A percentile compares a stretch with the other conserved stretches of the same genome.
These are phyloP conservation scores for Triticum timopheevii DNA, from an alignment of 176 grass and related monocot species.

Conservation along the genomic window DNA sequence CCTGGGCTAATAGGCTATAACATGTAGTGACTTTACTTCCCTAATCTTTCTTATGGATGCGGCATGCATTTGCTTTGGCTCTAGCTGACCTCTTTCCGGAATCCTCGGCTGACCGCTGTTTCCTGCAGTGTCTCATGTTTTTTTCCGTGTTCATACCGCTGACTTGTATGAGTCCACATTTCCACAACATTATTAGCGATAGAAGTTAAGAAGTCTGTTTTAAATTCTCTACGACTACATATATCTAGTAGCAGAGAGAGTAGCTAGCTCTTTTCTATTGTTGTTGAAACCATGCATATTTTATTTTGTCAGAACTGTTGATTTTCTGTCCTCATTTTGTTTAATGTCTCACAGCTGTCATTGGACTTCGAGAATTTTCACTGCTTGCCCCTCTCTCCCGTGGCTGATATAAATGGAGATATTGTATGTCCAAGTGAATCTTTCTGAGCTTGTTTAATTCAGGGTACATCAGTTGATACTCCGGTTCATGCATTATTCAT, in stretches of 20 bases:
- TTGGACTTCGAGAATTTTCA: constrained; percentile 85
- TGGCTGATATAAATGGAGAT: constrained; percentile 64
- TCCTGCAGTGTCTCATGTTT: not conserved
- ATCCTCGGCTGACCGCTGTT: not conserved
- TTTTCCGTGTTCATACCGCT: not conserved
- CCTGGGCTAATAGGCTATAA: constrained; percentile 2
- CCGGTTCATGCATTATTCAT: constrained; percentile 20
- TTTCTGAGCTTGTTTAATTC: constrained; percentile 47
- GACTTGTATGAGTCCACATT: not conserved
- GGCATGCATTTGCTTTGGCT: not conserved
- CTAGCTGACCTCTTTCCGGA: not conserved
- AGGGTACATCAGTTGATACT: constrained; percentile 30
- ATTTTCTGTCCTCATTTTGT: constrained; percentile 27
- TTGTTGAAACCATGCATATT: constrained; percentile 16
- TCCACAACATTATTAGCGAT: not conserved
- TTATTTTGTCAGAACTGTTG: not conserved
- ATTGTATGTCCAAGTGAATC: constrained; percentile 67
- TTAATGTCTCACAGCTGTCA: constrained; percentile 58
- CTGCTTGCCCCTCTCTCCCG: constrained; percentile 74
- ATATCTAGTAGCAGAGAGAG: not conserved
- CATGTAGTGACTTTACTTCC: not conserved
- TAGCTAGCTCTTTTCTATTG: not conserved
- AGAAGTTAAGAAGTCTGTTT: not conserved
- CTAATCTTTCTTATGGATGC: not conserved
- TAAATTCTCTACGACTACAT: not conserved